Evolutionary conservation across 306 rosid species (phyloP).

Genomic region (Ormosia emarginata): DNA sequence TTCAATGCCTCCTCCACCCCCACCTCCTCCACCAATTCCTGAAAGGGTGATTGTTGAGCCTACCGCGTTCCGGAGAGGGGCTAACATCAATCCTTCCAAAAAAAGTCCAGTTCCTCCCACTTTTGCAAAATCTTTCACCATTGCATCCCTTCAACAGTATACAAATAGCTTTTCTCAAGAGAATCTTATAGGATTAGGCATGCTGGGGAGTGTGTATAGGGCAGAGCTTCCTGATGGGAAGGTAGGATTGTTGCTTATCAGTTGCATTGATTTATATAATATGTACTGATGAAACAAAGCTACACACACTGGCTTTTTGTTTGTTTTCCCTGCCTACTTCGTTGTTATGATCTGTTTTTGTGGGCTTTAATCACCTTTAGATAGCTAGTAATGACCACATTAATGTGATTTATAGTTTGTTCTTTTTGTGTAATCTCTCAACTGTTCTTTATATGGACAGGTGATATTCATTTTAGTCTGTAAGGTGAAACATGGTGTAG

Average conservation of each 20-base stretch:
- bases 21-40: conserved; percentile 49
- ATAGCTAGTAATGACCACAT: neutral
- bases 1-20: conserved; percentile 46
- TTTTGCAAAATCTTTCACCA: conserved; percentile 64
- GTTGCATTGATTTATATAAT: conserved; percentile 9
- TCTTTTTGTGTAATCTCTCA: neutral
- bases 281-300: neutral
- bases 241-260: conserved; percentile 45
- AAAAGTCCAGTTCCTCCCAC: conserved; percentile 28
- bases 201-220: conserved; percentile 80
- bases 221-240: conserved; percentile 85
- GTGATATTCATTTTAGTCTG: neutral
- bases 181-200: conserved; percentile 74
- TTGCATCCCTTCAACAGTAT: conserved; percentile 86
- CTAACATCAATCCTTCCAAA: conserved; percentile 40
- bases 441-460: neutral
- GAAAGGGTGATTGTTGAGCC: conserved; percentile 65
- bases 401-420: neutral
- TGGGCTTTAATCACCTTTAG: neutral
- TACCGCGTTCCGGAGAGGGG: conserved; percentile 28
- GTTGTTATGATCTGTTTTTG: neutral
- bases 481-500: neutral
- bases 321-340: neutral
- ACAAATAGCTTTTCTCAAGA: conserved; percentile 91
- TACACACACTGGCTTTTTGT: neutral